phyloP scores from a whole-genome alignment of 2,329 filamentous ascomycete species.

The Colletotrichum sp. region DNA sequence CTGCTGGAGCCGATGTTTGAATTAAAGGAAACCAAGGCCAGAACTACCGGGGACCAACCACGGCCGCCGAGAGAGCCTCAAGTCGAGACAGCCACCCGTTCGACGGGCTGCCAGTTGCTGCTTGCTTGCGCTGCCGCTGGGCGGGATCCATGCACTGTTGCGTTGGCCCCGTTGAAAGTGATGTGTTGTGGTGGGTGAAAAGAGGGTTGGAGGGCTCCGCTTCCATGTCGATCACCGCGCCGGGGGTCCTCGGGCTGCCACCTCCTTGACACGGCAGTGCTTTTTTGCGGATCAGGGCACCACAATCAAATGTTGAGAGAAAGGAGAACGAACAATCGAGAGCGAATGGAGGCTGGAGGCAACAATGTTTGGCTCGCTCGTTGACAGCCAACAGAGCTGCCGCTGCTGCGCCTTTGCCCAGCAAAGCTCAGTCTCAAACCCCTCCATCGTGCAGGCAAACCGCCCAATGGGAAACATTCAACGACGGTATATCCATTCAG shows the following conservation, averaged over 20 bases:
- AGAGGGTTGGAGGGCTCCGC: not conserved
- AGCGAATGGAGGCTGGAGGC: constrained; percentile 3
- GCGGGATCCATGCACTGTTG: not conserved
- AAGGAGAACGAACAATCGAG: not conserved
- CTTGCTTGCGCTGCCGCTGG: not conserved
- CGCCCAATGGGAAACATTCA: not conserved
- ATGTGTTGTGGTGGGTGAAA: not conserved
- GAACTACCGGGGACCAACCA: constrained; percentile 9
- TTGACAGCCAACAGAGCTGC: not conserved
- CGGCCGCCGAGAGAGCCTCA: not conserved
- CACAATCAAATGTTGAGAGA: not conserved
- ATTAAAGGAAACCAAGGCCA: constrained; percentile 8
- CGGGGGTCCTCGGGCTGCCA: not conserved
- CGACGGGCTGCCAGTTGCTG: not conserved
- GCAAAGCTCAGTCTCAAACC: not conserved
- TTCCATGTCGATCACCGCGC: not conserved
- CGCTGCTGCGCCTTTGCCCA: not conserved
- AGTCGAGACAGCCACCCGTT: not conserved
- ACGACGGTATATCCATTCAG: not conserved
- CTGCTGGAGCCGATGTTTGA: constrained; percentile 7
- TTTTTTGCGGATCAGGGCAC: not conserved
- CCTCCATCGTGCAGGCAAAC: not conserved
- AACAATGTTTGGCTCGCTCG: not conserved
- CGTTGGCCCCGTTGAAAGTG: not conserved
- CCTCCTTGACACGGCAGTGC: constrained; percentile 11